Percentiles rank a stretch among this genome's conserved stretches.
These are phyloP conservation scores for Diplodia seriata DNA, from an alignment of 2,329 filamentous ascomycete genomes.

Conservation along the genomic window DNA sequence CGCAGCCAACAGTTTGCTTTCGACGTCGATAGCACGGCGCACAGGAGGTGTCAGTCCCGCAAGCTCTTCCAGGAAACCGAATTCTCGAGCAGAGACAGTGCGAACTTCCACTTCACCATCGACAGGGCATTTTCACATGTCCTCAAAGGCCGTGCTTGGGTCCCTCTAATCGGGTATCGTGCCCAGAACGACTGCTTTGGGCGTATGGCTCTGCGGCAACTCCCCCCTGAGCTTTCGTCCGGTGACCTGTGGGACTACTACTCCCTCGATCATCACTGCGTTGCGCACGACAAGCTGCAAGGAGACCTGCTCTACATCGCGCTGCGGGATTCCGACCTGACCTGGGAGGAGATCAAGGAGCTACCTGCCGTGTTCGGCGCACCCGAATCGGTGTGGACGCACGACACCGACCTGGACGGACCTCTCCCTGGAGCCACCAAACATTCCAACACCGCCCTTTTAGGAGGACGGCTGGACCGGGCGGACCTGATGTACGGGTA, in stretches of 20 bases:
- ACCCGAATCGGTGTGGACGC: conserved; percentile 49
- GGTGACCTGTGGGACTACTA: conserved; percentile 49
- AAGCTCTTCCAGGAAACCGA: conserved; percentile 49
- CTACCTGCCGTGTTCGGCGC: conserved; percentile 43
- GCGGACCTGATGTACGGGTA: conserved; percentile 53
- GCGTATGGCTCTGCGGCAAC: conserved; percentile 47
- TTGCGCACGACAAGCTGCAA: conserved; percentile 51
- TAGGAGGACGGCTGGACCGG: conserved; percentile 35
- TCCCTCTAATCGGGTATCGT: conserved; percentile 49
- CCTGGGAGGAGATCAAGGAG: conserved; percentile 50
- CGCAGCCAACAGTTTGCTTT: conserved; percentile 48
- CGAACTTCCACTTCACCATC: conserved; percentile 46
- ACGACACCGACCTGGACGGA: conserved; percentile 50
- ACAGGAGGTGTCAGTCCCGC: conserved; percentile 48
- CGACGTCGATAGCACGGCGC: conserved; percentile 48
- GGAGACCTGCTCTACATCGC: conserved; percentile 51
- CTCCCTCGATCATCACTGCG: conserved; percentile 51
- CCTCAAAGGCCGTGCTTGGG: conserved; percentile 49
- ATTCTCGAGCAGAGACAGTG: conserved; percentile 47
- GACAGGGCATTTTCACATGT: conserved; percentile 47
- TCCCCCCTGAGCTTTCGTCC: conserved; percentile 45
- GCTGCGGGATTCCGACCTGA: conserved; percentile 49
- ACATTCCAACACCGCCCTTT: background rate
- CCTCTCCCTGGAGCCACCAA: conserved; percentile 45
- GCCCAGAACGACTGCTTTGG: conserved; percentile 48